Evolutionary conservation across 495 filamentous ascomycete genomes (phyloP).

Genomic region (Massariosphaeria phaeospora): DNA sequence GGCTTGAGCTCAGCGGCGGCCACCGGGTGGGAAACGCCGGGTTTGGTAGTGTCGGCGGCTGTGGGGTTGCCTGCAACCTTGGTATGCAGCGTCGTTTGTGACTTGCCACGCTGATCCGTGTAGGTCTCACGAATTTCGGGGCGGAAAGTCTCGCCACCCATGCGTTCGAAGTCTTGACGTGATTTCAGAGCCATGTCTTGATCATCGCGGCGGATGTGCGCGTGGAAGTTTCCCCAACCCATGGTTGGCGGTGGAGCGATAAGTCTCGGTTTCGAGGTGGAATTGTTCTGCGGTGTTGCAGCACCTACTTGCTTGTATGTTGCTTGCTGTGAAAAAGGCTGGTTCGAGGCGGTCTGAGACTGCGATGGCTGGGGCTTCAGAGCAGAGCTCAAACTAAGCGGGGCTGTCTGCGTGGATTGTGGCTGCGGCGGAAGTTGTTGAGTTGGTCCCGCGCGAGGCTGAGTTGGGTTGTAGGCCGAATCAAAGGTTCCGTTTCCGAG

Average conservation of each 20-base stretch:
- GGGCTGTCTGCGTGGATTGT: slow-evolving; percentile 11
- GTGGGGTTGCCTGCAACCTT: slow-evolving; percentile 8
- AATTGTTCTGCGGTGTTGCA: slow-evolving; percentile 22
- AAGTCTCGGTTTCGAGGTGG: slow-evolving; percentile 28
- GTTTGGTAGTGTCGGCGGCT: background rate
- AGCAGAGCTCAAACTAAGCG: slow-evolving; percentile 1
- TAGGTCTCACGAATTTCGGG: slow-evolving; percentile 24
- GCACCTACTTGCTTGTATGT: slow-evolving; percentile 21
- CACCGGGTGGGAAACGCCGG: background rate
- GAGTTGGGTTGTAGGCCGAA: slow-evolving; percentile 29
- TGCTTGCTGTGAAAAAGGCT: slow-evolving; percentile 12
- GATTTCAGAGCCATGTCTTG: slow-evolving; percentile 2
- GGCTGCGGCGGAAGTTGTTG: slow-evolving; percentile 23
- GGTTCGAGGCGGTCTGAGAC: slow-evolving; percentile 5
- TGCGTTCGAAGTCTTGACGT: slow-evolving; percentile 11
- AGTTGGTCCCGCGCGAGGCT: slow-evolving; percentile 13
- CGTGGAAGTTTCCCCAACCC: slow-evolving; percentile 22
- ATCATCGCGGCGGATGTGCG: slow-evolving; percentile 19
- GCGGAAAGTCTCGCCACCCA: slow-evolving; percentile 16
- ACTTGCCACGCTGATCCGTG: slow-evolving; percentile 12
- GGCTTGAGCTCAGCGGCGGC: slow-evolving; percentile 3
- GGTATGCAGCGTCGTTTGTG: slow-evolving; percentile 12
- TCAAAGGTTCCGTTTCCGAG: slow-evolving; percentile 44
- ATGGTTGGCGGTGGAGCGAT: slow-evolving; percentile 35
- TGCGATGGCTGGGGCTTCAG: slow-evolving; percentile 11